Evolutionary conservation across 441 rosid genomes (phyloP).

Genomic region (Populus trichocarpa): DNA sequence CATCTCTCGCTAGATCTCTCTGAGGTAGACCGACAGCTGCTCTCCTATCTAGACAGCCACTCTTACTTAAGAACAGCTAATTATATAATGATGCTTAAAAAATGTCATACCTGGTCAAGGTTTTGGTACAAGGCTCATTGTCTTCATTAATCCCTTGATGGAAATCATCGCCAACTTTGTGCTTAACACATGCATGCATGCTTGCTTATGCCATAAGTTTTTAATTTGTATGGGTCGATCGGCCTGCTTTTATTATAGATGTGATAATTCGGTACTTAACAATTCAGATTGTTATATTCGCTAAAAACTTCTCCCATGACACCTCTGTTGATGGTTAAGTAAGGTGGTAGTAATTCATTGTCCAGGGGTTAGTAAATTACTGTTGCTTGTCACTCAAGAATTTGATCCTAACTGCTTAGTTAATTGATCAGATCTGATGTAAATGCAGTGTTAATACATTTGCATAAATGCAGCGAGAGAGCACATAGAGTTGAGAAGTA

Average conservation of each 20-base stretch:
- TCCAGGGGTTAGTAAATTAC: neutral
- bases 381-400: neutral
- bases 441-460: neutral
- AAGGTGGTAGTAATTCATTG: neutral
- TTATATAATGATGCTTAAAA: conserved; percentile 20
- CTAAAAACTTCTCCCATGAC: neutral
- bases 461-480: neutral
- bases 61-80: conserved; percentile 24
- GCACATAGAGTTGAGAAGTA: neutral
- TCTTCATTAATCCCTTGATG: conserved; percentile 9
- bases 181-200: neutral
- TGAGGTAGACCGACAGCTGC: conserved; percentile 8
- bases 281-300: neutral
- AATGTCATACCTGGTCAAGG: conserved; percentile 5
- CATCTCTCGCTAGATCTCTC: neutral
- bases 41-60: conserved; percentile 12
- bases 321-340: neutral
- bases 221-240: neutral
- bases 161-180: conserved; percentile 18
- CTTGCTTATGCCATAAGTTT: neutral
- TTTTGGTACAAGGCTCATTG: neutral
- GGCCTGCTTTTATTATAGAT: no score
- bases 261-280: neutral
- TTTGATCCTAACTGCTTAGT: neutral
- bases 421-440: neutral